Evolutionary conservation across 2,329 filamentous ascomycete species (phyloP), one percentile per base, ranked within the genome.

Genomic region (Monilinia aucupariae): DNA sequence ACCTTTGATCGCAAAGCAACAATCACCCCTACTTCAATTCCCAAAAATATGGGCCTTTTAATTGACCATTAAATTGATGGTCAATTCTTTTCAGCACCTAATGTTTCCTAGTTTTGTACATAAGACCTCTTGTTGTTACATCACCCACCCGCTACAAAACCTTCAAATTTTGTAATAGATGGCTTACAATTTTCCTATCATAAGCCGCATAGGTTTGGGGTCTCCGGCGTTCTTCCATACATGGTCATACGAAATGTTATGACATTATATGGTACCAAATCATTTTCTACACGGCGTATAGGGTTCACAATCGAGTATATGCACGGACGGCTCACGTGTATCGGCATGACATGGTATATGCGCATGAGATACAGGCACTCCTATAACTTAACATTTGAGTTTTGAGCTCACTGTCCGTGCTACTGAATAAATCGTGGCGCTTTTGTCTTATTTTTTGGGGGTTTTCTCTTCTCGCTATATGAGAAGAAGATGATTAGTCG

Each of bases 141-240:
- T 30, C 43, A 53, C 37, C 32, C 49, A 20, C 25, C n/a, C 10
- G 20, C 39, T 45, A 54, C 59, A 47, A 15, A 47, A 61, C 27
- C 25, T 47, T 34, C 54, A 34, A 30, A 30, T 56, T 47, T 47
- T 47, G 30, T 34, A 47, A 25, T 25, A 47, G 41, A 45, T 41
- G 30, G 13, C n/a, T 56, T 47, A 22, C n/a, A 20, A 47, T 56
- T 27, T 56, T 56, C 27, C 27, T 25, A 22, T 56, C 27, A 34
- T 7, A 41, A 34, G 22, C 9, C 48, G 20, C 32, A 25, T 47
- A 39, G 30, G 15, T 54, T 41, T 47, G 34, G 62, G 37, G 43
- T 64, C 45, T 52, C 32, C 17, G 49, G 59, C 49, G 59, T 61
- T 61, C n/a, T 55, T 61, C 45, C 32, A 62, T 55, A 32, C 58